These are phyloP conservation scores for Xylariaceae sp. DNA, from an alignment of 2,329 filamentous ascomycete genomes.

Conservation along the genomic window DNA sequence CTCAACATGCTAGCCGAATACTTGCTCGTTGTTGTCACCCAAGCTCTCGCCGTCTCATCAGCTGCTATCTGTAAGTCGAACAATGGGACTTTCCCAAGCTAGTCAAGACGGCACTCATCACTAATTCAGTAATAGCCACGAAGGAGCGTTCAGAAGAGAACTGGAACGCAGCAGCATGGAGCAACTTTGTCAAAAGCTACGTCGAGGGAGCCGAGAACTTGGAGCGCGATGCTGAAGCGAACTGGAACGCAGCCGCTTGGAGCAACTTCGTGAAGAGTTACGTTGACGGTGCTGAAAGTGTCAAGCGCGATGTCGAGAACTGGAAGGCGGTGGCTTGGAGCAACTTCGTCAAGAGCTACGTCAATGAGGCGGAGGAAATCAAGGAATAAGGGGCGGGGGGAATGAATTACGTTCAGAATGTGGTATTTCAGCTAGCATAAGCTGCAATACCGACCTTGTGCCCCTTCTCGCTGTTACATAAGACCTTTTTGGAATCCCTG, in stretches of 20 bases:
- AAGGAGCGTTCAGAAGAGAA: neutral
- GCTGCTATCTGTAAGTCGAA: neutral
- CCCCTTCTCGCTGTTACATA: too few species aligned
- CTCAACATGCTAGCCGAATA: neutral
- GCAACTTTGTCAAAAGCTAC: constrained; percentile 4
- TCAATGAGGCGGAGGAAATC: neutral
- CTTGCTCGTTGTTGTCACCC: neutral
- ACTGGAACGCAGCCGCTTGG: constrained; percentile 3
- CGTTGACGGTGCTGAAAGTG: constrained; percentile 1
- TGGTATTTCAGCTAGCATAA: too few species aligned
- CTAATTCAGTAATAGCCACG: neutral
- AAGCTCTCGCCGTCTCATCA: constrained; percentile 1
- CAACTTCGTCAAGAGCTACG: constrained; percentile 4
- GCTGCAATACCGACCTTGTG: too few species aligned
- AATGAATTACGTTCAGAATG: neutral
- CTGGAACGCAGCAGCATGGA: constrained; percentile 5
- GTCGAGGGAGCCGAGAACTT: neutral
- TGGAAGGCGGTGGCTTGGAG: constrained; percentile 1
- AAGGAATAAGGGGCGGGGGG: too few species aligned
- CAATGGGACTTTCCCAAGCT: neutral
- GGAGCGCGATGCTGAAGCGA: neutral
- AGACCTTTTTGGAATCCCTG: too few species aligned
- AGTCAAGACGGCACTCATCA: neutral
- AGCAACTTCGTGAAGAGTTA: constrained; percentile 5
- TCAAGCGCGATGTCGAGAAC: neutral